Evolutionary conservation across 1,284 basidiomycete species (phyloP), one percentile per base, ranked within the genome.

Genomic region (Fomitopsis palustris): DNA sequence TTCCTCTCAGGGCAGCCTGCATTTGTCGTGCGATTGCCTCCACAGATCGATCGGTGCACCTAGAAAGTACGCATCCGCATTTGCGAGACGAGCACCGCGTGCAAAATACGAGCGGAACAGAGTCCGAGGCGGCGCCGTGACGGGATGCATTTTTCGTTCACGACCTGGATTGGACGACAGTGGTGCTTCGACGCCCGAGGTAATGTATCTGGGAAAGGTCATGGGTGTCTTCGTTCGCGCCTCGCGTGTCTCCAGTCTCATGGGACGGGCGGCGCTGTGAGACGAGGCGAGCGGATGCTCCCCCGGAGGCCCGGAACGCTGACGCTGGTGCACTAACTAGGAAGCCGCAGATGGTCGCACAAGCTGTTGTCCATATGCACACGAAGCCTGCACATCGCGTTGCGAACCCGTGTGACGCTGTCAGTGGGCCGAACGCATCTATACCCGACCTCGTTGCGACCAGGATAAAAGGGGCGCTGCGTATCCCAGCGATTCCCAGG

Each of bases 361-460:
- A 54, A 17, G 17, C n/a, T 43, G 35, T 31, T 31, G 45, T 53
- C 38, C 53, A 60, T 57, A 57, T 60, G 59, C 55, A 37, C 19
- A 39, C 25, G 45, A 38, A 56, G 47, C 54, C 41, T 56, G 39
- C 51, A 35, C 47, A 47, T 42, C 38, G 45, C 16, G 51, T 33
- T 14, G 53, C 43, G 27, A 29, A 47, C 35, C 33, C 59, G 42
- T 57, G 59, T 57, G 59, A 61, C 53, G 25, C 29, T 54, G 33
- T 57, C 43, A 54, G 49, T 29, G 6, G 33, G 35, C n/a, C 23
- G 57, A 19, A 25, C 14, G 45, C 29, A 59, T 27, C 47, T 38
- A 17, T 39, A 25, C 16, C 3, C 14, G 35, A 35, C 27, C 25
- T 45, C 42, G 37, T 23, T 12, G 25, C 49, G 21, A 4, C 35